Evolutionary conservation across 2,329 filamentous ascomycete species (phyloP), one percentile per base, ranked within the genome.

Genomic region (Aspergillus texensis): DNA sequence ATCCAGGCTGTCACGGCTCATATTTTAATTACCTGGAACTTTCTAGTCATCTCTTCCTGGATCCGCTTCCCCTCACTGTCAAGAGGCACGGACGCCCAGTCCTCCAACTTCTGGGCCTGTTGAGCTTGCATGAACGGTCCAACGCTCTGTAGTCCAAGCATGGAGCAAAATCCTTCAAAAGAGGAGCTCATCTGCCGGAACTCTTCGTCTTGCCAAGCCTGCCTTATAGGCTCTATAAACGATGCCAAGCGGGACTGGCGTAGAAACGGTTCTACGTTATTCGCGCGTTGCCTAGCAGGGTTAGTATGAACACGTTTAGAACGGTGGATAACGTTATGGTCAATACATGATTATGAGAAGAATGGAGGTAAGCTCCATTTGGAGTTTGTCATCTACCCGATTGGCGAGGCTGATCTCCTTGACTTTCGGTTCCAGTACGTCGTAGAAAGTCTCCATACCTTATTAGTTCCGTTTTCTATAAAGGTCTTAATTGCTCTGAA

Each of bases 321-420:
- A 16, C 4, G 11, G 46, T 6, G 43, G 16, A 46, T 8, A 50
- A 56, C 41, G 6, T n/a, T 14, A 14, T 48, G n/a, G 21, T 41
- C 52, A 16, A 46, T 80, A 91, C 87, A 95, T 90, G 66, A 99
- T 95, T 63, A 96, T 95, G 75, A 99, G 96, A 0, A 98, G 83
- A 67, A 98, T 94, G 11, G 93, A 94, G 70, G 89, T 91, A 72
- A 96, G 94, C 1, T 94, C 92, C 72, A 95, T 89, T 62, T 92
- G 88, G 36, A 94, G 87, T 73, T 94, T 93, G 71, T 94, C 90
- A 72, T 97, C 94, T 80, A 60, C 86, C 85, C 34, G 91, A 88
- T 55, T 91, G 87, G 65, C 88, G 84, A 74, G 91, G 85, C 82
- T 96, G 89, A 75, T 79, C 64, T 94, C 91, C 64, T 90, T 90